Base-by-base conservation (phyloP, 306 rosid species). In the Vigna mungo region DNA sequence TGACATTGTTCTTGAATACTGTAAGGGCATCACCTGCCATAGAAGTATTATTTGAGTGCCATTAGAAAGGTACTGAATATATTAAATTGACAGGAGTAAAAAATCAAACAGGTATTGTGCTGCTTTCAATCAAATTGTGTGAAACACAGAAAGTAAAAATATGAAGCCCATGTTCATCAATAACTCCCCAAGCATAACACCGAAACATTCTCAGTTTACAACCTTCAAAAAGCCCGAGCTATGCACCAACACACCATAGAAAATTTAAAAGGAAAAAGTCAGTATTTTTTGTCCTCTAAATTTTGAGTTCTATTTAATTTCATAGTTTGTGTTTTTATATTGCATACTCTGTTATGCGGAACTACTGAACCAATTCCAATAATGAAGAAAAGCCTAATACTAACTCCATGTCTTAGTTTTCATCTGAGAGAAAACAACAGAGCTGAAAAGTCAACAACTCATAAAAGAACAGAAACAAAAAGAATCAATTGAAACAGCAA, bases 11-110 rank as follows among this genome's bases (percentile, higher is more conserved):
- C 85, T 76, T 92, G 48, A 90, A 80, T 13, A 88, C 85, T 74
- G 30, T 72, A 81, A 92, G 74, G 21, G 93, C 97, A 63, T 92
- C 97, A 30, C 86, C 96, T 90, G 85, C 67, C 54, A 21, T 41
- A 20, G 32, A 68, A 9, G 17, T 43, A 76, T 32, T 17, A 23
- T 78, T 63, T 68, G 32, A 55, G 52, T 54, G 53, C 37, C 54
- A 18, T 39, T 71, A 55, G 23, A 54, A 18, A 64, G 59, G 43
- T 54, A 27, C 62, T 27, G 6, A 30, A 54, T 30, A 30, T 30
- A 30, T 30, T 30, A 30, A 30, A 51, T 11, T 17, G 47, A 41
- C 1, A 27, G 34, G 37, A 17, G 21, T 43, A 34, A 17, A 68
- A 44, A 52, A 52, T 30, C 13, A 75, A 60, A 74, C 30, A 48